Evolutionary conservation across 2,329 filamentous ascomycete species (phyloP), one percentile per base, ranked within the genome.

Genomic region (Geosmithia morbida): DNA sequence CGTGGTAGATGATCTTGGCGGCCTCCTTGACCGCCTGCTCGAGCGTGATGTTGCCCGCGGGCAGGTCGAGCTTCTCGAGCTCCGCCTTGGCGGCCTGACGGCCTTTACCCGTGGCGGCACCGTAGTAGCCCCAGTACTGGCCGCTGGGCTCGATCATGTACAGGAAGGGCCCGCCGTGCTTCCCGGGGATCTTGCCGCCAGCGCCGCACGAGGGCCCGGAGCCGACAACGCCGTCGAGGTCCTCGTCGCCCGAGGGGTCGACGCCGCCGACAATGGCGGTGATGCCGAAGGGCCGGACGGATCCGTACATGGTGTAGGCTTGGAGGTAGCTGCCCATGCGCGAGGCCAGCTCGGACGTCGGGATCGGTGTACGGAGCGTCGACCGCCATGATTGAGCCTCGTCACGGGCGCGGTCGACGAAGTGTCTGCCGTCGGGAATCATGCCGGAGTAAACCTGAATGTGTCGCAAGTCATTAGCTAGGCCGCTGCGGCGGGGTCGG

Each of bases 141-240:
- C 92, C 92, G 60, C 88, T 95, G 41, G 92, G 92, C 72, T 98
- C 92, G 57, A 98, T 90, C 92, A 98, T 98, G 76, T 96, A 98
- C 51, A 98, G 78, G 52, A 82, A 89, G 19, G 92, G 92, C 1
- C 90, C 92, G 56, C 92, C 92, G 62, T 88, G 81, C 59, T 80
- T 81, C 59, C 79, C 79, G 26, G 63, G 67, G 42, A 81, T 75
- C 70, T 92, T 94, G 60, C 90, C 90, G 53, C 90, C 90, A 20
- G 87, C 80, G 49, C 90, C 90, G 49, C 77, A 75, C 42, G 70
- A 70, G 45, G 90, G 90, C 19, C 90, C 90, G 40, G 67, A 74
- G 53, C 90, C 90, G 37, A 96, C 90, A 66, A 94, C 83, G 53
- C 87, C 90, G 62, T 96, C 90, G 43, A 97, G 88, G 45, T 82